These are phyloP conservation scores for Dryadomyces quercus-mongolicae DNA, from an alignment of 2,329 filamentous ascomycete species.

Conservation along the genomic window DNA sequence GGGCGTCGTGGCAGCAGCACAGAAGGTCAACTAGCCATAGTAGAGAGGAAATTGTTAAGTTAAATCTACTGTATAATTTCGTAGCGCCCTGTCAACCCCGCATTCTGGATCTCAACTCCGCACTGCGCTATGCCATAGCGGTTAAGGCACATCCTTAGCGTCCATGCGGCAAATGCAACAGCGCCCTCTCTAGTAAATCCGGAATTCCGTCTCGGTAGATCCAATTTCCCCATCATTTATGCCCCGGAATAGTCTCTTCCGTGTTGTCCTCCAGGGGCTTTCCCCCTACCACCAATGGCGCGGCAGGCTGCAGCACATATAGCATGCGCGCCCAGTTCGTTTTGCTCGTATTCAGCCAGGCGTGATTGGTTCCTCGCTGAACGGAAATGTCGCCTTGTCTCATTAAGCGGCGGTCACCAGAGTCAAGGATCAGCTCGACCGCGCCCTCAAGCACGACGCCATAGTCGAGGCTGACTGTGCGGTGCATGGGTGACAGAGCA, in stretches of 20 bases:
- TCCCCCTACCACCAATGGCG: conserved; percentile 7
- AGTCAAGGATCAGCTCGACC: conserved; percentile 31
- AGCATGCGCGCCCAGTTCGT: conserved; percentile 33
- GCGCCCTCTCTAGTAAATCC: too few relatives aligned
- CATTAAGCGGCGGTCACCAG: conserved; percentile 27
- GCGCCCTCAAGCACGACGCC: conserved; percentile 32
- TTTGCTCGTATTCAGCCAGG: conserved; percentile 27
- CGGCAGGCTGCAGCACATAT: conserved; percentile 23
- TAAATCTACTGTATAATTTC: too few relatives aligned
- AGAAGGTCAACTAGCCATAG: background rate
- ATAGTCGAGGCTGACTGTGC: conserved; percentile 13
- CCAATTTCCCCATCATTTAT: too few relatives aligned
- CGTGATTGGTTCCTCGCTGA: conserved; percentile 32
- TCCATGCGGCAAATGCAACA: too few relatives aligned
- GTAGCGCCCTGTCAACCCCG: too few relatives aligned
- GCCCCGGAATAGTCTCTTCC: background rate
- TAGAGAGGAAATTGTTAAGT: background rate
- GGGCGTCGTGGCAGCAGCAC: background rate
- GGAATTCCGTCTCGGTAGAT: too few relatives aligned
- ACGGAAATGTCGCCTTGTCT: conserved; percentile 31
- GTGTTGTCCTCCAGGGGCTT: conserved; percentile 23
- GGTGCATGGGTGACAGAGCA: conserved; percentile 10
- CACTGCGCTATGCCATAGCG: background rate
- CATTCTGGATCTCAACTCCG: background rate
- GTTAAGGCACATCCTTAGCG: too few relatives aligned